phyloP scores from a whole-genome alignment of 140 eudicot species.

The Flaveria floridana region DNA sequence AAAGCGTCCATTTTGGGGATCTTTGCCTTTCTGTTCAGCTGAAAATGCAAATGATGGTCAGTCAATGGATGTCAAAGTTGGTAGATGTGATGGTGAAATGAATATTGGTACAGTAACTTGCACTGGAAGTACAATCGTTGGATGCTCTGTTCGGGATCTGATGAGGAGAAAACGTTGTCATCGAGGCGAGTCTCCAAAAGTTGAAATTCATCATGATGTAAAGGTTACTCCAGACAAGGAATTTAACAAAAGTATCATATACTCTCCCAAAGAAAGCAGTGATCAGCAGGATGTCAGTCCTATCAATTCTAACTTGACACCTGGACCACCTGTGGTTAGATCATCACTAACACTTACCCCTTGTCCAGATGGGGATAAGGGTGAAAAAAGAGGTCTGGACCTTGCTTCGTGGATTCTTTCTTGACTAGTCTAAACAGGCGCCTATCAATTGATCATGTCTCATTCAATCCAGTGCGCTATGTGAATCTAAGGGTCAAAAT shows the following conservation, averaged over 20 bases:
- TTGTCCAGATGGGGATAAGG: conserved; percentile 23
- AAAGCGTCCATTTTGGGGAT: conserved; percentile 52
- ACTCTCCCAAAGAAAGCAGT: conserved; percentile 27
- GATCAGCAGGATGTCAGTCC: conserved; percentile 32
- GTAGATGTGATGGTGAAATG: conserved; percentile 24
- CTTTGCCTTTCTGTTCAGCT: conserved; percentile 50
- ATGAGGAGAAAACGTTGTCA: conserved; percentile 84
- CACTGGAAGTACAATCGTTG: conserved; percentile 43
- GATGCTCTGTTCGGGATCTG: conserved; percentile 83
- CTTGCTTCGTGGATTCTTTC: conserved; percentile 5
- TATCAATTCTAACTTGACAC: conserved; percentile 24
- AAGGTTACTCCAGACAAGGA: conserved; percentile 31
- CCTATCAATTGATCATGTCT: not conserved
- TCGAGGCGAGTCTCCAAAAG: conserved; percentile 44
- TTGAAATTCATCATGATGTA: conserved; percentile 25
- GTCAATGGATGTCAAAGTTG: conserved; percentile 24
- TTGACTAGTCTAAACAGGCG: conserved; percentile 4
- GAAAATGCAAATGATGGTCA: conserved; percentile 34
- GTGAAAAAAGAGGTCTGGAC: conserved; percentile 44
- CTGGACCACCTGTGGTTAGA: conserved; percentile 32
- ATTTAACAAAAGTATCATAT: conserved; percentile 13
- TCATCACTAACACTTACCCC: conserved; percentile 29
- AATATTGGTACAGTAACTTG: conserved; percentile 25
- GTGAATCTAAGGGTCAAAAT: not conserved
- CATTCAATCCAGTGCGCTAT: not conserved